These are phyloP conservation scores for Chimonanthus praecox DNA, from an alignment of 164 flowering plant genomes.

Conservation along the genomic window DNA sequence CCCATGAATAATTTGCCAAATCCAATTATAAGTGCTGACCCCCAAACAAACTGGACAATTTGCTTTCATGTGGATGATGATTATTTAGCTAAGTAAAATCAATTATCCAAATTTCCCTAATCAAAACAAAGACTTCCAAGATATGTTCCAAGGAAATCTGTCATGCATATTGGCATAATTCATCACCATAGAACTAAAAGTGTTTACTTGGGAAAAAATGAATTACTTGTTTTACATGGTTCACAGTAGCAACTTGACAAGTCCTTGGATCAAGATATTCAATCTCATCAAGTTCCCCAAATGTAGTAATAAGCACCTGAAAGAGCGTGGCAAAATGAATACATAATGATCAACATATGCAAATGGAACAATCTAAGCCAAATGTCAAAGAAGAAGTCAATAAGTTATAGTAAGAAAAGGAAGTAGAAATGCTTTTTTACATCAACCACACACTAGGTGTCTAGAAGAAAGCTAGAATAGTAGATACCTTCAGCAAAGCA, in stretches of 20 bases:
- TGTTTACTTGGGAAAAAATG: not conserved
- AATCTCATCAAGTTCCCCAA: conserved; percentile 59
- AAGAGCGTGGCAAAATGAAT: not conserved
- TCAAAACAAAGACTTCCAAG: not conserved
- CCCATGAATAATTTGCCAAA: too few species aligned
- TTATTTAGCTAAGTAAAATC: too few species aligned
- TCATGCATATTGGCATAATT: not conserved
- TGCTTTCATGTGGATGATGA: too few species aligned
- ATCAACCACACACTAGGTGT: not conserved
- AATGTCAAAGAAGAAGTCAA: not conserved
- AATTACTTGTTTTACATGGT: conserved; percentile 87
- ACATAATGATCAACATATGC: not conserved
- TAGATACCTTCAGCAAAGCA: not conserved
- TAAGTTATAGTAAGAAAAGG: not conserved
- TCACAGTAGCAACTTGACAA: conserved; percentile 79
- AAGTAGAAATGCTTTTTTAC: not conserved
- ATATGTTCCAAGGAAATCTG: not conserved
- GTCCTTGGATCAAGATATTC: conserved; percentile 90
- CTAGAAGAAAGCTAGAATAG: not conserved
- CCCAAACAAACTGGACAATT: too few species aligned
- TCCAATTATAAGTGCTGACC: too few species aligned
- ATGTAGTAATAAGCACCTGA: conserved; percentile 76
- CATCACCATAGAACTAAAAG: not conserved
- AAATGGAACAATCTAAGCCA: not conserved
- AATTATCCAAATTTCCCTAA: not conserved